Evolutionary conservation across 441 rosid species (phyloP).

Genomic region (Erysimum pusillum): DNA sequence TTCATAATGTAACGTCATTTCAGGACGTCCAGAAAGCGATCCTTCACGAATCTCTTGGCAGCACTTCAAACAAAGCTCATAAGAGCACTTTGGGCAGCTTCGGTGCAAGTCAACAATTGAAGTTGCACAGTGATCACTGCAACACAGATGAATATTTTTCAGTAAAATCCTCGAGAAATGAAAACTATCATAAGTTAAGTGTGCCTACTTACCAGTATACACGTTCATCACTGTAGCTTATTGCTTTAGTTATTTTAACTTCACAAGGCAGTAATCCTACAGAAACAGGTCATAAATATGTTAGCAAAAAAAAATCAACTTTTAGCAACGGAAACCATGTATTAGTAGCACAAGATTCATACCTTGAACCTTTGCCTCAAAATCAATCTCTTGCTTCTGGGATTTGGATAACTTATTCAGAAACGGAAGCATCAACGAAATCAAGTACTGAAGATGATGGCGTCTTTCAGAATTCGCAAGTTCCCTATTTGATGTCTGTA

Average conservation of each 20-base stretch:
- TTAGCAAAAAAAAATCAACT: neutral
- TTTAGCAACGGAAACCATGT: neutral
- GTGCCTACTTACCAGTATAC: conserved; percentile 69
- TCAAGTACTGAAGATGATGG: conserved; percentile 61
- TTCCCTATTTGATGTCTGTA: conserved; percentile 66
- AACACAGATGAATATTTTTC: conserved; percentile 7
- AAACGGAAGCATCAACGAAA: conserved; percentile 67
- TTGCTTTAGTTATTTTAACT: conserved; percentile 53
- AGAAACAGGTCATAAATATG: conserved; percentile 19
- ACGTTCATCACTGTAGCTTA: conserved; percentile 72
- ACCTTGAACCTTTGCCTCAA: conserved; percentile 76
- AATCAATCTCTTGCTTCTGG: conserved; percentile 61
- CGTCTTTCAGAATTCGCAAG: conserved; percentile 53
- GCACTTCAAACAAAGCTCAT: conserved; percentile 83
- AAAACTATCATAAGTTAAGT: neutral
- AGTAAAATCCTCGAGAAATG: conserved; percentile 4
- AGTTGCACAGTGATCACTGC: conserved; percentile 91
- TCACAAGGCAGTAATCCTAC: conserved; percentile 51
- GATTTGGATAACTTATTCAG: conserved; percentile 57
- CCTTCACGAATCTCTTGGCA: conserved; percentile 80
- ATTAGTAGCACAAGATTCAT: neutral
- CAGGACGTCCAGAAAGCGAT: conserved; percentile 51
- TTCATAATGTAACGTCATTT: conserved; percentile 49
- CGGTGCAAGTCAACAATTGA: conserved; percentile 88
- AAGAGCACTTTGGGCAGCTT: conserved; percentile 75